Percentiles rank a stretch among this genome's conserved stretches.
Conservation (phyloP, 148 eudicot genomes). For the Silene uniflora region DNA sequence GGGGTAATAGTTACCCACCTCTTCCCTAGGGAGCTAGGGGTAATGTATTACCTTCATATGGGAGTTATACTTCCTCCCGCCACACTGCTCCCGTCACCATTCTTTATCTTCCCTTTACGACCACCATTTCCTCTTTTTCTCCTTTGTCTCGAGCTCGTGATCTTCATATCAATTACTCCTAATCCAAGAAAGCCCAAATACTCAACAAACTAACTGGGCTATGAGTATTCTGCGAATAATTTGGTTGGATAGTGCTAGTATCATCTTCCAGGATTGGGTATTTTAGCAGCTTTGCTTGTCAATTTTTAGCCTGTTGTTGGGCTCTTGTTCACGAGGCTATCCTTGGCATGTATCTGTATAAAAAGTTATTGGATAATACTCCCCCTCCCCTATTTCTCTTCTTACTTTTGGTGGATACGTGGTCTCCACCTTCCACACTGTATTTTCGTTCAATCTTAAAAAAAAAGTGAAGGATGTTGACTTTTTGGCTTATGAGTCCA, state of each 20-base stretch:
- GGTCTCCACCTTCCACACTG: background rate
- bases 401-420: background rate
- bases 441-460: background rate
- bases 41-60: background rate
- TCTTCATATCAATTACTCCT: background rate
- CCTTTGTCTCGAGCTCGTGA: background rate
- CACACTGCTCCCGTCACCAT: background rate
- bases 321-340: background rate
- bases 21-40: background rate
- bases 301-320: background rate
- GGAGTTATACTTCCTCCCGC: background rate
- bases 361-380: background rate
- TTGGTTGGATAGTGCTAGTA: background rate
- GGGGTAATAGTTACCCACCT: background rate
- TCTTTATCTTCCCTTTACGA: background rate
- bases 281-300: background rate
- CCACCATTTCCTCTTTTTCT: background rate
- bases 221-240: background rate
- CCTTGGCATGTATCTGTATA: background rate
- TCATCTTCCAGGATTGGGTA: background rate
- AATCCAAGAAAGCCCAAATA: background rate
- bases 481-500: background rate
- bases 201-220: background rate
- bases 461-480: background rate
- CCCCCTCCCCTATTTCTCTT: background rate